Evolutionary conservation across 2,329 filamentous ascomycete genomes (phyloP), one percentile per base, ranked within the genome.

Genomic region (Claviceps monticola): DNA sequence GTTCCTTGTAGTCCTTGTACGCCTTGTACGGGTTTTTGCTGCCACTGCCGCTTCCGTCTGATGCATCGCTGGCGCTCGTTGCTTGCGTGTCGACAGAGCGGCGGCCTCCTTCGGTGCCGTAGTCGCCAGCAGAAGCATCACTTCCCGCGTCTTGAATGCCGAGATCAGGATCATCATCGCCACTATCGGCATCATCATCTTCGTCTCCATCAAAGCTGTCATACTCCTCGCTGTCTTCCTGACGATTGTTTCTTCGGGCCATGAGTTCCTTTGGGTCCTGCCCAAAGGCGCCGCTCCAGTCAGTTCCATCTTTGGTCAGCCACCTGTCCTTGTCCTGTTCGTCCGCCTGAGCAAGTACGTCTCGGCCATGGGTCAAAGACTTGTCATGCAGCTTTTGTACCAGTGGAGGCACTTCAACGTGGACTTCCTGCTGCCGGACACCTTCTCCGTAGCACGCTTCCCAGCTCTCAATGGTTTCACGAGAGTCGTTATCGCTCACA

Each of bases 391-490:
- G 72, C 59, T 84, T 76, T 64, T 86, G 80, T 0, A 91, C 76
- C 11, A 78, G 69, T 1, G 82, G 79, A 0, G 89, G 87, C 0
- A 95, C 73, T 60, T 94, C 84, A 23, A 82, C 76, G 9, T 77
- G 71, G 1, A 96, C 88, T 29, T 80, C 76, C 51, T 82, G 78
- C 14, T 74, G 69, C 2, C 93, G 81, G 0, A 95, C 87, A 13
- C 91, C 91, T 66, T 97, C 90, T 0, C 88, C 82, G 42, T 85
- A 80, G 64, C 91, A 96, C 0, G 89, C 87, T 66, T 96, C 89
- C 88, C 90, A 97, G 0, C 85, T 86, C 69, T 97, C 91, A 57
- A 88, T 95, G 0, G 90, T 96, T 71, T 97, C 93, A 36, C 91
- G 83, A 1, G 85, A 84, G 63, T 95, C 83, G 61, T 95, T 95